phyloP scores from a whole-genome alignment of 2,329 filamentous ascomycete genomes.

The Neoascochyta sp. region DNA sequence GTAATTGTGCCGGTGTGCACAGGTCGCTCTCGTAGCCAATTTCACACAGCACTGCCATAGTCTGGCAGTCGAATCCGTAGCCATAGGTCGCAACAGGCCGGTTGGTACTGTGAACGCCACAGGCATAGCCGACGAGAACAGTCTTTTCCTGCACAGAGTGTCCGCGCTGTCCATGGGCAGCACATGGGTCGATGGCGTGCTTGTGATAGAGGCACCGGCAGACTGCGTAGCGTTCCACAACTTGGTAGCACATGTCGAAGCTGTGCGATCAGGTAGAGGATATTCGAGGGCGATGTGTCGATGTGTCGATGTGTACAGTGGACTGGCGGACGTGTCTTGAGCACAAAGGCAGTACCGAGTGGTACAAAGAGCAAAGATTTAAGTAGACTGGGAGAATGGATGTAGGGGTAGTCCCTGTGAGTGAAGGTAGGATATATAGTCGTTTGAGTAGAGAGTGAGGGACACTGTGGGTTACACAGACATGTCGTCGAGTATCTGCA shows the following conservation, averaged over 20 bases:
- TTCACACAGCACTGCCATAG: too few relatives aligned
- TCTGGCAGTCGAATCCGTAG: conserved; percentile 18
- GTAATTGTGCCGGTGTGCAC: conserved; percentile 14
- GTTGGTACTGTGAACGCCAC: conserved; percentile 52
- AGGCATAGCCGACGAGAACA: conserved; percentile 80
- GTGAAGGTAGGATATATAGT: conserved; percentile 35
- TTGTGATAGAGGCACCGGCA: conserved; percentile 86
- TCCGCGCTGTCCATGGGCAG: conserved; percentile 67
- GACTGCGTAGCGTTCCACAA: conserved; percentile 80
- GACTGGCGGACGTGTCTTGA: too few relatives aligned
- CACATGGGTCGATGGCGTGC: conserved; percentile 80
- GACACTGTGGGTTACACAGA: conserved; percentile 23
- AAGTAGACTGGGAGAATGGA: conserved; percentile 11
- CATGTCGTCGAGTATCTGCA: conserved; percentile 31
- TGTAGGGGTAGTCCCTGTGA: conserved; percentile 12
- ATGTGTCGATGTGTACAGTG: too few relatives aligned
- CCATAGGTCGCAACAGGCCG: conserved; percentile 19
- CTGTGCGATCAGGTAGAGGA: not conserved
- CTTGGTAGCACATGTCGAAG: conserved; percentile 73
- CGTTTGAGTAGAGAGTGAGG: conserved; percentile 14
- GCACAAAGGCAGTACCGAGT: conserved; percentile 1
- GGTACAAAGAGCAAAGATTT: conserved; percentile 8
- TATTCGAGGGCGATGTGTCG: conserved; percentile 2
- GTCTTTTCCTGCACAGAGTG: conserved; percentile 70
- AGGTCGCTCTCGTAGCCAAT: conserved; percentile 29